Conservation (phyloP, 164 flowering plant genomes). For the Brasenia schreberi region DNA sequence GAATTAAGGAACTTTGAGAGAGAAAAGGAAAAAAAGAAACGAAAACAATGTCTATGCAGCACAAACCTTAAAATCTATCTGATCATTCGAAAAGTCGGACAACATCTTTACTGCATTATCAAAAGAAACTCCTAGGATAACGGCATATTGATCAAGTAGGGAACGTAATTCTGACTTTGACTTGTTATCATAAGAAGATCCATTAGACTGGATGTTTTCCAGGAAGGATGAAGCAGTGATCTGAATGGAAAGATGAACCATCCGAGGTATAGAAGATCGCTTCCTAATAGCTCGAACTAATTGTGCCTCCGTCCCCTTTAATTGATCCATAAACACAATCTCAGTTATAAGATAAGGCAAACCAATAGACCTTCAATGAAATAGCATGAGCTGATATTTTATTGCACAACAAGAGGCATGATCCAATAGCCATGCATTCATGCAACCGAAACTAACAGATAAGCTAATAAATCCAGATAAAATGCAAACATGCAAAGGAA, state of each 20-base stretch:
- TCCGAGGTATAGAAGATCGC: constrained; percentile 72
- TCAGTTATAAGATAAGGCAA: too few species aligned
- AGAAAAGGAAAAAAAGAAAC: not conserved
- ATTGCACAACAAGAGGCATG: too few species aligned
- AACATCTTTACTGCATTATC: constrained; percentile 42
- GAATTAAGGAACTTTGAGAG: not conserved
- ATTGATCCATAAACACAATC: not conserved
- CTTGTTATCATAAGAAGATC: constrained; percentile 30
- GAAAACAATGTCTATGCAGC: not conserved
- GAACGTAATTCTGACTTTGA: constrained; percentile 34
- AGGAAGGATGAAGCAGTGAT: constrained; percentile 45
- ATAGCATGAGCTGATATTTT: too few species aligned
- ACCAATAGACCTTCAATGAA: too few species aligned
- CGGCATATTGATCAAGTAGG: constrained; percentile 63
- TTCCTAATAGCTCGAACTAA: constrained; percentile 28
- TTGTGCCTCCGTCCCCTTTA: constrained; percentile 29
- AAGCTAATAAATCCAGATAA: too few species aligned
- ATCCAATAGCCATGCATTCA: too few species aligned
- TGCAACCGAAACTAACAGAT: too few species aligned
- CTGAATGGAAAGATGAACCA: constrained; percentile 55
- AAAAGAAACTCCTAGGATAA: constrained; percentile 48
- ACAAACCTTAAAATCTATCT: constrained; percentile 35
- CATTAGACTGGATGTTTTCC: constrained; percentile 46
- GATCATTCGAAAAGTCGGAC: constrained; percentile 28
- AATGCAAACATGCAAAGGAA: too few species aligned